Base-by-base conservation (phyloP, 1,284 basidiomycete species). In the Rhodotorula sp. region DNA sequence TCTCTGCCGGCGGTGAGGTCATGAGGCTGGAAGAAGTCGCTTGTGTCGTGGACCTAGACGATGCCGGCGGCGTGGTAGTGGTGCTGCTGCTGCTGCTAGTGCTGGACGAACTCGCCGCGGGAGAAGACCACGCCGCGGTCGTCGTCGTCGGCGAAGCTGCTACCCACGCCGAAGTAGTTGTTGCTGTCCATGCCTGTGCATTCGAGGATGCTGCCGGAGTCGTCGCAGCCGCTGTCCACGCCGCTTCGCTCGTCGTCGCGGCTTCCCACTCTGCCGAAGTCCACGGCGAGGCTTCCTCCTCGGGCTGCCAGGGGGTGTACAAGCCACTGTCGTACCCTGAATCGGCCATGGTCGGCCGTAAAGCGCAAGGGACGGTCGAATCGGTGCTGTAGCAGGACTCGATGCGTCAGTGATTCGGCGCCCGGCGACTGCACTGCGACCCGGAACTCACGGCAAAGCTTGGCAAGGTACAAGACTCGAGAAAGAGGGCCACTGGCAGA, bases 301-400 rank as follows among this genome's bases (percentile, higher is more conserved):
- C 62, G 14, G 62, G 61, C 8, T 56, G 62, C 64, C 67, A 68
- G 0, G 68, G 68, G 0, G 71, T 73, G 58, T 70, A 74, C 60
- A 67, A 62, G 2, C 73, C 73, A 50, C 68, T 61, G 58, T 74
- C 60, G 62, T 72, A 74, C 10, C 62, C 62, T 8, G 59, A 58
- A 2, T 45, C 28, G 7, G 54, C 26, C 54, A 55, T 55, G 23
- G 49, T 50, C 6, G 19, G 19, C 19, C 19, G 18, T 19, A 50
- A 14, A 5, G 38, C 10, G 38, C 19, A 12, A 6, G n/a, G 14
- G 23, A 21, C 6, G 52, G n/a, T 1, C 28, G n/a, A n/a, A n/a
- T n/a, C 8, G 21, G 50, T 23, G 12, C 50, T 52, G 50, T 52
- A 7, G 21, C 8, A 23, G 8, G 23, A 10, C 14, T 21, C 49